Conservation (phyloP, 2,329 filamentous ascomycete species). For the Botrytis squamosa region DNA sequence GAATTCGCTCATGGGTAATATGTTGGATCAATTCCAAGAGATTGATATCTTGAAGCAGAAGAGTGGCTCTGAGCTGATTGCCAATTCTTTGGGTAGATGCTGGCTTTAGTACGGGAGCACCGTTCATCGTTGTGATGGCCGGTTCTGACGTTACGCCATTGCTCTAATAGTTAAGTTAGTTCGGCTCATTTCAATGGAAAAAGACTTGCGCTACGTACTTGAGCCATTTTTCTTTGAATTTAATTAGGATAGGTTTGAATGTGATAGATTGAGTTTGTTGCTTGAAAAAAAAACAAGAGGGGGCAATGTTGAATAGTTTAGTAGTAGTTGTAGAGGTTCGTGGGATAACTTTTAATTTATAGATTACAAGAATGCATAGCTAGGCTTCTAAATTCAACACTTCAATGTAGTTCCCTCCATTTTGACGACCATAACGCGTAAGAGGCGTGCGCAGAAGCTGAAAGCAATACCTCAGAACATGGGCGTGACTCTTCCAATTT, state of each 20-base stretch:
- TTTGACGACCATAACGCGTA: neutral
- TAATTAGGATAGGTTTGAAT: too few relatives aligned
- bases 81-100: slow-evolving; percentile 15
- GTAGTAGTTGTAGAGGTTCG: neutral
- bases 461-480: neutral
- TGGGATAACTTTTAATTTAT: neutral
- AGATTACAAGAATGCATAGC: neutral
- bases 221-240: neutral
- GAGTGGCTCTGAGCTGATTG: neutral
- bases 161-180: neutral
- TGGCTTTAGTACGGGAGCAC: slow-evolving; percentile 3
- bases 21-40: slow-evolving; percentile 8
- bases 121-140: slow-evolving; percentile 6
- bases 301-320: neutral
- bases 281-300: neutral
- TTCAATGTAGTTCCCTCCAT: neutral
- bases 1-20: slow-evolving; percentile 3
- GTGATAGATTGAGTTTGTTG: neutral
- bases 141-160: neutral
- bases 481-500: neutral
- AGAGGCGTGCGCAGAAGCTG: neutral
- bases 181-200: too few relatives aligned
- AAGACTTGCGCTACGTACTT: neutral
- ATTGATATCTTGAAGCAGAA: slow-evolving; percentile 19
- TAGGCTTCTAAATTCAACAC: neutral